phyloP scores from a whole-genome alignment of 805 yeast species.

The Cyberlindnera bimundalis region DNA sequence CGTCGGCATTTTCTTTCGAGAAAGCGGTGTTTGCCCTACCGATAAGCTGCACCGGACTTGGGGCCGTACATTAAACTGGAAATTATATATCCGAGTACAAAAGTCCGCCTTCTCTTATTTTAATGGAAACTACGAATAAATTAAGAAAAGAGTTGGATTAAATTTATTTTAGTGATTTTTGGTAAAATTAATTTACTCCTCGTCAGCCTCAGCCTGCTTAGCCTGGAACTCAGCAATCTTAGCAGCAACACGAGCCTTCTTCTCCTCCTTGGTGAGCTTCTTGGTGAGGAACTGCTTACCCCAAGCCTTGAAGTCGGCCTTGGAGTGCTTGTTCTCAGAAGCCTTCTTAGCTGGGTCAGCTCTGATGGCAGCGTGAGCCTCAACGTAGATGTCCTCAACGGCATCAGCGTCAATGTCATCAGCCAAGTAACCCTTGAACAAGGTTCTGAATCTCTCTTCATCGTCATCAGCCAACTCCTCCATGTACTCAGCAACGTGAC shows the following conservation, averaged over 20 bases:
- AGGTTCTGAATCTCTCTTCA: slow-evolving; percentile 97
- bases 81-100: neutral
- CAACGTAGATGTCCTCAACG: slow-evolving; percentile 90
- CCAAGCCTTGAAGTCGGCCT: slow-evolving; percentile 97
- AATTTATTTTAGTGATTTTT: too few relatives aligned
- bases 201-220: slow-evolving; percentile 16
- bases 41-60: neutral
- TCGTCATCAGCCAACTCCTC: slow-evolving; percentile 99
- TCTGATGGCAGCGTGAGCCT: slow-evolving; percentile 95
- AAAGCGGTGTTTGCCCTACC: neutral
- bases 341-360: slow-evolving; percentile 91
- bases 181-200: slow-evolving; percentile 22
- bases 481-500: slow-evolving; percentile 99
- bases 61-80: neutral
- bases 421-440: slow-evolving; percentile 94
- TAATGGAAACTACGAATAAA: too few relatives aligned
- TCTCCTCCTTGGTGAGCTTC: slow-evolving; percentile 89
- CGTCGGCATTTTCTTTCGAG: neutral
- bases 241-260: slow-evolving; percentile 82
- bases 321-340: slow-evolving; percentile 89
- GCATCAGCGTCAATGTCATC: slow-evolving; percentile 97
- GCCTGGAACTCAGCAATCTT: slow-evolving; percentile 89
- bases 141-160: too few relatives aligned
- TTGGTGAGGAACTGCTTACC: slow-evolving; percentile 86
- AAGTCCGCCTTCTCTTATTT: too few relatives aligned